Conservation (phyloP, 2,329 filamentous ascomycete species). For the Setomelanomma holmii region DNA sequence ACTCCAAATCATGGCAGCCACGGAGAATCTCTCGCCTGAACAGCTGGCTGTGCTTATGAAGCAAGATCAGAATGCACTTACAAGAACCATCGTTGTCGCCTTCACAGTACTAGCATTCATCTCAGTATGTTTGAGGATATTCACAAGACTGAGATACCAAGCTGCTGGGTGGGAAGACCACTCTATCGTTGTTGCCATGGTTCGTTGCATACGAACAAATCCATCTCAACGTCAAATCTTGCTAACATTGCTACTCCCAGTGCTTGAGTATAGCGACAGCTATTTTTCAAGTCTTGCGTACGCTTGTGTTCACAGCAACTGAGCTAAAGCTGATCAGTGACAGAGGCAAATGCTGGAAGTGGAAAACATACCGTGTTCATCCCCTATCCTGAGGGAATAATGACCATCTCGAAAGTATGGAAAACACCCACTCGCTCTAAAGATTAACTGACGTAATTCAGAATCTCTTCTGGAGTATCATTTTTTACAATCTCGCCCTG, state of each 20-base stretch:
- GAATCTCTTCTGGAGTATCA: constrained; percentile 35
- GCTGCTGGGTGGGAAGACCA: constrained; percentile 33
- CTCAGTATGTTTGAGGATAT: constrained; percentile 28
- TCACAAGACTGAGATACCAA: constrained; percentile 23
- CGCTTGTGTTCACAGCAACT: background rate
- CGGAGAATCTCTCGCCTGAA: constrained; percentile 8
- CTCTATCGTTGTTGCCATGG: constrained; percentile 27
- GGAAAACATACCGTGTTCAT: constrained; percentile 35
- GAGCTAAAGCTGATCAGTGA: constrained; percentile 1
- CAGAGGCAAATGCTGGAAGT: constrained; percentile 28
- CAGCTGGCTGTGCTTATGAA: constrained; percentile 8
- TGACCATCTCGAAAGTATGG: constrained; percentile 23
- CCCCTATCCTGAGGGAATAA: constrained; percentile 12
- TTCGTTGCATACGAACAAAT: constrained; percentile 2
- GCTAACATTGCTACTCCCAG: constrained; percentile 6
- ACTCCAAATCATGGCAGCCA: background rate
- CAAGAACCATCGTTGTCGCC: constrained; percentile 9
- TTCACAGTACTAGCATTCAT: constrained; percentile 30
- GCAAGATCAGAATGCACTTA: constrained; percentile 9
- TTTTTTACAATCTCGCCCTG: constrained; percentile 30
- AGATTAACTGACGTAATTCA: background rate
- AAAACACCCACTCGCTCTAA: no score
- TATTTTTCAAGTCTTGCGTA: constrained; percentile 26
- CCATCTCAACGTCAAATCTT: background rate
- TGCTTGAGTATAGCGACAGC: constrained; percentile 14